Evolutionary conservation across 1,139 yeast genomes (phyloP).

Genomic region (Hyphopichia wangnamkhiaoensis): DNA sequence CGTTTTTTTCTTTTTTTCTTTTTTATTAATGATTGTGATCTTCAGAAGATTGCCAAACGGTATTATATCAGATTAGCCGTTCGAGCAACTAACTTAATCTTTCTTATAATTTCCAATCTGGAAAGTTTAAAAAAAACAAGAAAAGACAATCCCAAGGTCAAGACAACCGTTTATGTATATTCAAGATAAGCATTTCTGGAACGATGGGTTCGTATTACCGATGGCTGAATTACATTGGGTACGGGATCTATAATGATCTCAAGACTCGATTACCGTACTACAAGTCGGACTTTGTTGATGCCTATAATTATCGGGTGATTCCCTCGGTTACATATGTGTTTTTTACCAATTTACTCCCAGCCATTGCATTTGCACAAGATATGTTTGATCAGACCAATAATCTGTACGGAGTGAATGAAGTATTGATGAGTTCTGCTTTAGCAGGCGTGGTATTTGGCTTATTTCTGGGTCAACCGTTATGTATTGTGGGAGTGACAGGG

Average conservation of each 20-base stretch:
- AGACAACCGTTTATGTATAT: too few species aligned
- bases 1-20: not conserved
- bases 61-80: too few species aligned
- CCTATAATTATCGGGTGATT: constrained; percentile 81
- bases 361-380: constrained; percentile 95
- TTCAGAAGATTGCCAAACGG: not conserved
- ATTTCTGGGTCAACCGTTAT: constrained; percentile 85
- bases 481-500: constrained; percentile 98
- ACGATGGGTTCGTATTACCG: not conserved
- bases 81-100: too few species aligned
- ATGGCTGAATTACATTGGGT: constrained; percentile 36
- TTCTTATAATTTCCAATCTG: too few species aligned
- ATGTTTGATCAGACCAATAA: constrained; percentile 89
- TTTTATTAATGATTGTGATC: not conserved
- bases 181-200: not conserved
- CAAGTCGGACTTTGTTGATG: constrained; percentile 77
- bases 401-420: constrained; percentile 90
- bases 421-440: constrained; percentile 76
- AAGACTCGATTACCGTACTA: constrained; percentile 64
- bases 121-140: too few species aligned
- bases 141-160: too few species aligned
- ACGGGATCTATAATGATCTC: constrained; percentile 61
- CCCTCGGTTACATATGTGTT: constrained; percentile 83
- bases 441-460: constrained; percentile 90
- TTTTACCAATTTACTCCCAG: constrained; percentile 89